Evolutionary conservation across 139 green algal species (phyloP).

Genomic region (Chlorella ohadii): DNA sequence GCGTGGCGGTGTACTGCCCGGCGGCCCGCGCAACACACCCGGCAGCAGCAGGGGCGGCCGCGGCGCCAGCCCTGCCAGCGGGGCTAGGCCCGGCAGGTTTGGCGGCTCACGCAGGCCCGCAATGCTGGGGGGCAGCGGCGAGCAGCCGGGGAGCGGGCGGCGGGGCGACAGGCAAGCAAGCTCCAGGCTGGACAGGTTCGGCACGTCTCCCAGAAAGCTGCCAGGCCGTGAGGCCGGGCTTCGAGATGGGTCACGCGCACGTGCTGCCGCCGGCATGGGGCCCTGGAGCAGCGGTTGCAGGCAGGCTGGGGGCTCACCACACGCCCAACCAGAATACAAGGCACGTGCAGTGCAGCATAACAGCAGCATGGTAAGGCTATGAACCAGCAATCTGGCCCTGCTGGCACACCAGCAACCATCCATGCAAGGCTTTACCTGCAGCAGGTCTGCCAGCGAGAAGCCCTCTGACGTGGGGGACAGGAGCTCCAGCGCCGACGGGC

Average conservation of each 20-base stretch:
- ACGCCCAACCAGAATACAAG: too few species aligned
- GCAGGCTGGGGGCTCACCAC: too few species aligned
- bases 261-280: neutral
- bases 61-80: neutral
- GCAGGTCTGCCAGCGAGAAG: conserved; percentile 31
- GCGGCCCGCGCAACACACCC: neutral
- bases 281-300: neutral
- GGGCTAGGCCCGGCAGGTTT: conserved; percentile 9
- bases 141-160: conserved; percentile 17
- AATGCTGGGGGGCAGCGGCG: neutral
- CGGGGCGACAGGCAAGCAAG: neutral
- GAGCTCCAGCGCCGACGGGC: neutral
- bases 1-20: neutral
- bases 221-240: neutral
- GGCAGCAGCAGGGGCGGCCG: neutral
- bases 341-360: too few species aligned
- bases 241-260: neutral
- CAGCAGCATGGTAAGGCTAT: too few species aligned
- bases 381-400: neutral
- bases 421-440: conserved; percentile 5
- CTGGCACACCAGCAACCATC: neutral
- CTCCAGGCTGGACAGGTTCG: neutral
- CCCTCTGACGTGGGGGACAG: neutral
- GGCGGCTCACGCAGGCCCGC: conserved; percentile 5
- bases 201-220: neutral